phyloP scores from a whole-genome alignment of 768 basidiomycete species.

The Kwoniella europaea region DNA sequence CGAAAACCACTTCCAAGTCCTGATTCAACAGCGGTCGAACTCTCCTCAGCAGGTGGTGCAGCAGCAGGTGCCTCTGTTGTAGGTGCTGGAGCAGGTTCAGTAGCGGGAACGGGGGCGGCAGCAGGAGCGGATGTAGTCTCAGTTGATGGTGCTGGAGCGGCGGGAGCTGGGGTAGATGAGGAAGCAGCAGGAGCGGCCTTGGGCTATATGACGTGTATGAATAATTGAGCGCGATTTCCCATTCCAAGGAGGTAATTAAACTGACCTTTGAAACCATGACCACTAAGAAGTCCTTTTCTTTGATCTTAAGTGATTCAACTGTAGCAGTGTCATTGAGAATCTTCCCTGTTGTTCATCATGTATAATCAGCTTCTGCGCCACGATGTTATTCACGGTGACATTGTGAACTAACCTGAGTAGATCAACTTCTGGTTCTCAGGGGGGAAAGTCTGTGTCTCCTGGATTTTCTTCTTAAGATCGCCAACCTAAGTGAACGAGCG shows the following conservation, averaged over 20 bases:
- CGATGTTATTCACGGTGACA: neutral
- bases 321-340: constrained; percentile 86
- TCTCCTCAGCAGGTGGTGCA: constrained; percentile 37
- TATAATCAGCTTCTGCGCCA: neutral
- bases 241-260: constrained; percentile 15
- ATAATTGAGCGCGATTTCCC: neutral
- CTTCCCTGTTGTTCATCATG: constrained; percentile 68
- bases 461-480: constrained; percentile 82
- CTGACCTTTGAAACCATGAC: constrained; percentile 95
- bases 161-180: constrained; percentile 56
- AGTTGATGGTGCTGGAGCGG: constrained; percentile 54
- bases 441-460: constrained; percentile 73
- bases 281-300: constrained; percentile 99
- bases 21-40: constrained; percentile 53
- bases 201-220: constrained; percentile 38
- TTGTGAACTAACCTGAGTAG: constrained; percentile 72
- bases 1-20: constrained; percentile 45
- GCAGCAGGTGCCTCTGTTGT: constrained; percentile 53
- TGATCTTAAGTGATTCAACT: constrained; percentile 84
- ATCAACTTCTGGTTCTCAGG: constrained; percentile 86
- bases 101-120: constrained; percentile 31
- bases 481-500: constrained; percentile 62
- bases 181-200: constrained; percentile 58
- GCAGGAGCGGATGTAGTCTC: constrained; percentile 54
- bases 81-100: constrained; percentile 58